Percentiles rank a stretch among this genome's conserved stretches.
Conservation (phyloP, 441 rosid species). For the Eruca vesicaria region DNA sequence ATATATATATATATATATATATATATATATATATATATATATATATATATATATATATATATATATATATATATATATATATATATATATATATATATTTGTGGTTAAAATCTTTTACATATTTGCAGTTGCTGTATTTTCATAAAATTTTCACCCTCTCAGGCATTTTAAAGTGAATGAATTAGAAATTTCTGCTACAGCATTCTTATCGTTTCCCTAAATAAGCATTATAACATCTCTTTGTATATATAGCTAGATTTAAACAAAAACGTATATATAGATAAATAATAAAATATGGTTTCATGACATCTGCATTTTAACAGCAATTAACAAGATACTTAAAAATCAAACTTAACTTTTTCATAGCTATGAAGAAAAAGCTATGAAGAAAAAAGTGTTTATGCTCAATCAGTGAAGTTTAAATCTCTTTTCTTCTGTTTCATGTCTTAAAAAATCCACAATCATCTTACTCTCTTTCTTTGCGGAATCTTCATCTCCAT, state of each 20-base stretch:
- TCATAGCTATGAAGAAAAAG: background rate
- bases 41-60: too few relatives aligned
- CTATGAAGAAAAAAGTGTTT: background rate
- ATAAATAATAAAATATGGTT: too few relatives aligned
- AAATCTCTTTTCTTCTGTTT: background rate
- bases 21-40: too few relatives aligned
- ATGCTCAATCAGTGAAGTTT: background rate
- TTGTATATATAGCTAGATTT: too few relatives aligned
- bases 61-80: too few relatives aligned
- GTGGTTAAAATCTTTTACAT: too few relatives aligned
- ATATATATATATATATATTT: too few relatives aligned
- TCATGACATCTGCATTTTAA: too few relatives aligned
- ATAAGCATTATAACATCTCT: background rate
- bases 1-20: too few relatives aligned
- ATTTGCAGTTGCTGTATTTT: background rate
- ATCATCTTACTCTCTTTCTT: background rate
- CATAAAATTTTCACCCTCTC: background rate
- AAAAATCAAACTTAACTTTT: too few relatives aligned
- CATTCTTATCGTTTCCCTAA: background rate
- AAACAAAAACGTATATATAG: too few relatives aligned
- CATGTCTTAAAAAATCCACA: background rate
- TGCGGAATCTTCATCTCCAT: background rate
- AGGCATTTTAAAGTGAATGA: background rate
- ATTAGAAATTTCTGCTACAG: background rate
- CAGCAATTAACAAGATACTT: too few relatives aligned